Evolutionary conservation across 805 yeast genomes (phyloP).

Genomic region (Ogataea allantospora): DNA sequence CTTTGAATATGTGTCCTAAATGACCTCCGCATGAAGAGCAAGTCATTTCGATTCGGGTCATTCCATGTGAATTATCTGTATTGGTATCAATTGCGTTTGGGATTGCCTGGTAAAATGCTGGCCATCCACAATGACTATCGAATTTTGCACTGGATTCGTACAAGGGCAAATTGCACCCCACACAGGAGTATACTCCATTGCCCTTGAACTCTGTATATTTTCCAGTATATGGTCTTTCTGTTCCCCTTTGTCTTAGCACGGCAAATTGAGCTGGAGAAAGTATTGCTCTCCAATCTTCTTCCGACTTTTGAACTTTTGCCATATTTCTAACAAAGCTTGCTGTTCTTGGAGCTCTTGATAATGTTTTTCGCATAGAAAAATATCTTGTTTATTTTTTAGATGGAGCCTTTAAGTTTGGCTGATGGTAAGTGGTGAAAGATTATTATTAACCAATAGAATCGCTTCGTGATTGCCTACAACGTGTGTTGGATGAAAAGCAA

Average conservation of each 20-base stretch:
- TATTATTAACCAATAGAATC: slow-evolving; percentile 9
- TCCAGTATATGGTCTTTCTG: slow-evolving; percentile 68
- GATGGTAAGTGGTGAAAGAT: slow-evolving; percentile 2
- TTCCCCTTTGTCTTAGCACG: slow-evolving; percentile 71
- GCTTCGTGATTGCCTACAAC: slow-evolving; percentile 11
- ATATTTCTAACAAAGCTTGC: slow-evolving; percentile 1
- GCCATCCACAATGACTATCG: slow-evolving; percentile 96
- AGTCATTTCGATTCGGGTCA: slow-evolving; percentile 84
- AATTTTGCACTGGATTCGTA: slow-evolving; percentile 81
- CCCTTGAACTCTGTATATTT: slow-evolving; percentile 50
- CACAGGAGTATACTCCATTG: slow-evolving; percentile 76
- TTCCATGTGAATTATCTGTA: slow-evolving; percentile 67
- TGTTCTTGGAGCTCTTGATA: neutral
- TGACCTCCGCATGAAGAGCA: slow-evolving; percentile 92
- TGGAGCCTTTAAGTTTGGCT: slow-evolving; percentile 7
- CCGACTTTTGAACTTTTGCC: slow-evolving; percentile 31
- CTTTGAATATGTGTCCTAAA: slow-evolving; percentile 90
- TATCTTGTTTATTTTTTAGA: neutral
- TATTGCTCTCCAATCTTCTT: slow-evolving; percentile 76
- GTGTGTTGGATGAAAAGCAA: slow-evolving; percentile 18
- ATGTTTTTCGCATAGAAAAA: slow-evolving; percentile 2
- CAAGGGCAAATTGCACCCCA: slow-evolving; percentile 78
- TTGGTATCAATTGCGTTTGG: slow-evolving; percentile 70
- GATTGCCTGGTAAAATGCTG: slow-evolving; percentile 87
- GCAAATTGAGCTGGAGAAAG: slow-evolving; percentile 74